Evolutionary conservation across 108 stramenopile species (phyloP), one percentile per base, ranked within the genome.

Genomic region (Parmales sp.): DNA sequence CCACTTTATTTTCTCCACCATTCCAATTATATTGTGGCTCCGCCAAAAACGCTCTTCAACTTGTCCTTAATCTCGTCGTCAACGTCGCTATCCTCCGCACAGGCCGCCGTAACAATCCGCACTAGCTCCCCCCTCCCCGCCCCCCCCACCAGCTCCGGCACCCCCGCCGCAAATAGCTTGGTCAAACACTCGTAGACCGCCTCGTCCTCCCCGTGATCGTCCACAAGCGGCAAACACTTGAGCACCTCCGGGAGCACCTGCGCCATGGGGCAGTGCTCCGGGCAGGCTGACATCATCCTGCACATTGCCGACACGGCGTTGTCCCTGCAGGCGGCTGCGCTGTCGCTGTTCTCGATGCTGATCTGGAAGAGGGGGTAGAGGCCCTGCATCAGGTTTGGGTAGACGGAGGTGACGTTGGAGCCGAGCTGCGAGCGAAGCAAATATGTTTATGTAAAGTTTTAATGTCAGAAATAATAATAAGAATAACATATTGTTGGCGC

Each of bases 181-280:
- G 89, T 72, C 38, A 97, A 67, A 72, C 92, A 94, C 37, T 75
- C 88, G 88, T 95, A 97, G 1, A 96, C 90, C 13, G 93, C 88
- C 74, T 91, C 89, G 70, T 95, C 94, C 79, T 98, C 97, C 28
- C 89, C 87, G 86, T 86, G 89, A 73, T 98, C 97, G 41, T 74
- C 87, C 77, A 90, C 90, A 51, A 98, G 75, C 18, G 97, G 97
- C 60, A 98, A 72, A 0, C 76, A 68, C 49, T 79, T 79, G 28
- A 96, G 80, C 9, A 98, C 31, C 45, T 86, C 91, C 1, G 94
- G 93, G 45, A 98, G 78, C 20, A 96, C 92, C 70, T 91, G 86
- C 13, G 77, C 72, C 74, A 92, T 50, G n/a, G 95, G 95, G 41
- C 92, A 82, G 69, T 77, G 67, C 4, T 67, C 69, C 29, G 93